Evolutionary conservation across 805 yeast species (phyloP).

Genomic region (Nakazawaea wyomingensis): DNA sequence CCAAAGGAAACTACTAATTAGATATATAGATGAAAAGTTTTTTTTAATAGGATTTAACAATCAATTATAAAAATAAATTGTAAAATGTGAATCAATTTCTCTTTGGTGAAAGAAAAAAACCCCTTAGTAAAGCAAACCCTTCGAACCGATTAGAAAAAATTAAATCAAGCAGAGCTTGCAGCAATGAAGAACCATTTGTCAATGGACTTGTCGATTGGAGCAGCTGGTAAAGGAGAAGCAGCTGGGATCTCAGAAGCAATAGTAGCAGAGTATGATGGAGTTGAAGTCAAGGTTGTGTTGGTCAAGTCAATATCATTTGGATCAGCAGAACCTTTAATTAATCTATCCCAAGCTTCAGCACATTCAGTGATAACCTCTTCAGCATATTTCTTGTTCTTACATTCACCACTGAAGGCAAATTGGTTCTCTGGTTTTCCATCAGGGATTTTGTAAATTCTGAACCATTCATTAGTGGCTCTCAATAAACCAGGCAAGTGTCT

Average conservation of each 20-base stretch:
- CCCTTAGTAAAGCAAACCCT: too few relatives aligned
- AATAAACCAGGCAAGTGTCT: constrained; percentile 86
- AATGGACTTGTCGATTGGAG: constrained; percentile 92
- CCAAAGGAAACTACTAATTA: too few relatives aligned
- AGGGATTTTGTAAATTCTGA: constrained; percentile 95
- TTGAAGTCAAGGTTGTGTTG: constrained; percentile 62
- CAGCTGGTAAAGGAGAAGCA: constrained; percentile 71
- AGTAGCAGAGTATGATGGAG: constrained; percentile 49
- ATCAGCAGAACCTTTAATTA: constrained; percentile 61
- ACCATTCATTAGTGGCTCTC: constrained; percentile 96
- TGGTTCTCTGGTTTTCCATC: constrained; percentile 97
- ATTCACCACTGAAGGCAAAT: constrained; percentile 95
- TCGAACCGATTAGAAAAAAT: neutral
- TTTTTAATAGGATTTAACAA: too few relatives aligned
- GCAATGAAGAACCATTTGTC: constrained; percentile 99
- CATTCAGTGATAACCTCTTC: constrained; percentile 80
- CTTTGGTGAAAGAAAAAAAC: too few relatives aligned
- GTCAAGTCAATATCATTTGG: constrained; percentile 66
- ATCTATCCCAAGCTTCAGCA: constrained; percentile 74
- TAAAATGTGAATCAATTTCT: too few relatives aligned
- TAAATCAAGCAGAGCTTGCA: constrained; percentile 60
- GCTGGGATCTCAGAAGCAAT: constrained; percentile 54
- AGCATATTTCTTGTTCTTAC: constrained; percentile 83
- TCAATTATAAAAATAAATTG: too few relatives aligned
- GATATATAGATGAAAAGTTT: neutral